Conservation (phyloP, 371 early-diverging fungal genomes). For the Entomophthora muscae region DNA sequence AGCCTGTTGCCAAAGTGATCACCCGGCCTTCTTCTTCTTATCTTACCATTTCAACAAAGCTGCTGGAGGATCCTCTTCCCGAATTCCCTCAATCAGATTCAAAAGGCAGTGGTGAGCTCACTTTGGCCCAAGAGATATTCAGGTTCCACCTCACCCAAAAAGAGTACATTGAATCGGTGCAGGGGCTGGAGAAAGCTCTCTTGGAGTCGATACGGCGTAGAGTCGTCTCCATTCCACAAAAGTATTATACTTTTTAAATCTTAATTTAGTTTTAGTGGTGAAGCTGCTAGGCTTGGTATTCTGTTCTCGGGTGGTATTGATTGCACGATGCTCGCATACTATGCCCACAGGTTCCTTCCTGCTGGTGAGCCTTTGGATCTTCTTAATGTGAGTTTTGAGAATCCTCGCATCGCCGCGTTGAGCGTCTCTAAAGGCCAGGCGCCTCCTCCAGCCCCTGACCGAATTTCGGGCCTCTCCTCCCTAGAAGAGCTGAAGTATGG, state of each 20-base stretch:
- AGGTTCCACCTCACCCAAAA: neutral
- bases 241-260: neutral
- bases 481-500: slow-evolving; percentile 34
- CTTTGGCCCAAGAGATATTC: neutral
- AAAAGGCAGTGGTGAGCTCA: neutral
- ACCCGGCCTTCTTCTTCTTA: no score
- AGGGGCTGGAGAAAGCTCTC: slow-evolving; percentile 34
- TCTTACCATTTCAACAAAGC: neutral
- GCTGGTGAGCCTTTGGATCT: slow-evolving; percentile 62
- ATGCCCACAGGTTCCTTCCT: slow-evolving; percentile 51
- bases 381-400: slow-evolving; percentile 92
- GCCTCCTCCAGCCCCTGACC: slow-evolving; percentile 60
- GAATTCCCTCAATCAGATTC: slow-evolving; percentile 9
- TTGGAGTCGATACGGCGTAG: slow-evolving; percentile 17
- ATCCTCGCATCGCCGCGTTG: slow-evolving; percentile 36
- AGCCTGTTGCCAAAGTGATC: neutral
- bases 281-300: slow-evolving; percentile 36
- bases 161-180: slow-evolving; percentile 30
- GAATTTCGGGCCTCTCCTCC: slow-evolving; percentile 54
- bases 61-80: neutral
- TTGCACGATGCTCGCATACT: slow-evolving; percentile 68
- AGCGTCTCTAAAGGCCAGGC: slow-evolving; percentile 1
- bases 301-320: slow-evolving; percentile 93
- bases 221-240: neutral
- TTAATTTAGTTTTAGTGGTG: neutral